Base-by-base conservation (phyloP, 345 rosid species). In the Acer negundo region DNA sequence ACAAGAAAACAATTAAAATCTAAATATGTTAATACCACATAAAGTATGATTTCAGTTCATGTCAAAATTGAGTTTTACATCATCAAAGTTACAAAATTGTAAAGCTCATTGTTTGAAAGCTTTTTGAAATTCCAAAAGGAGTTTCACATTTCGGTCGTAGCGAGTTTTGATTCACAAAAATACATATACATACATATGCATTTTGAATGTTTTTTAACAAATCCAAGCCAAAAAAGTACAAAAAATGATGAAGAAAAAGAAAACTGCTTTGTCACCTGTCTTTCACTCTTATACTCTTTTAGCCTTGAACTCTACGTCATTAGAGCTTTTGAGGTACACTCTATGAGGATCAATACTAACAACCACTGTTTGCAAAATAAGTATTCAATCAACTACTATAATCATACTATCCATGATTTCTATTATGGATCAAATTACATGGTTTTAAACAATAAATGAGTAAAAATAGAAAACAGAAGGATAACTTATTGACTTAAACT, bases 311-410 rank as follows among this genome's bases (percentile, higher is more conserved):
- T 85, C 86, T 80, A 92, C 95, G 78, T 96, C 97, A 70, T 70
- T 80, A 47, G 98, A 93, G 86, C 76, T 81, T 56, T 78, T 89
- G 65, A 94, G 84, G 77, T 92, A 92, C 26, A 96, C 90, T 84
- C 98, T 84, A 70, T 92, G 97, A 80, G 97, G 98, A 86, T 94
- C 99, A 77, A 96, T 94, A 83, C 99, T 96, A 56, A 96, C 93
- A 77, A 96, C 99, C 69, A 94, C 99, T 47, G 98, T 98, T 98
- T 94, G 93, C 67, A 79, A 82, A 67, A 66, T 4, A 72, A 84
- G 67, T 28, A 82, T 31, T 35, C 44, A 70, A 24, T 35, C 10
- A 69, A 47, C 16, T 23, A 61, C 22, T 73, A 51, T 4, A 12
- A 16, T 26, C 46, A 53, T 22, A 73, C 44, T 40, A 40, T 4